These are phyloP conservation scores for Rhodotorula sp. DNA, from an alignment of 1,284 basidiomycete genomes.

Conservation along the genomic window DNA sequence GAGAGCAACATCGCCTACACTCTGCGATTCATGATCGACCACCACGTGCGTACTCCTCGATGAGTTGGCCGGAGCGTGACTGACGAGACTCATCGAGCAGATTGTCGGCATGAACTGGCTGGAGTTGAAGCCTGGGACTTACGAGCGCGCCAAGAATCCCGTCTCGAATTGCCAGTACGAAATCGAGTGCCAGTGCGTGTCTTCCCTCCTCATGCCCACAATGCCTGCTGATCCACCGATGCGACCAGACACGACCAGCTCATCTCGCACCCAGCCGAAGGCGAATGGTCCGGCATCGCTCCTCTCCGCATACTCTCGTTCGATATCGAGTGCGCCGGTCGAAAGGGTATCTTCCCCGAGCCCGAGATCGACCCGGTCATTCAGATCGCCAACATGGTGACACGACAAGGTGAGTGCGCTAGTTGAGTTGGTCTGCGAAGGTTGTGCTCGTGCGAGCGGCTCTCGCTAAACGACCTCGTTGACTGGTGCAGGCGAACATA, in stretches of 20 bases:
- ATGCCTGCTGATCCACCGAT: constrained; percentile 1
- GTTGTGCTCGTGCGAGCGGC: neutral
- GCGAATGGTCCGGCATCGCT: constrained; percentile 82
- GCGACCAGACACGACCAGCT: constrained; percentile 76
- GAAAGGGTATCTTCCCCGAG: constrained; percentile 94
- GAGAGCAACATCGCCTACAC: constrained; percentile 89
- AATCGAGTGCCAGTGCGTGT: constrained; percentile 65
- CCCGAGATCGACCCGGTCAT: constrained; percentile 84
- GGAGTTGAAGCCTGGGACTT: constrained; percentile 77
- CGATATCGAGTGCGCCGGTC: constrained; percentile 94
- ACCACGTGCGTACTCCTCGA: constrained; percentile 50
- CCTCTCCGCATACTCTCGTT: constrained; percentile 89
- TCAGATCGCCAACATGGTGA: constrained; percentile 97
- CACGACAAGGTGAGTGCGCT: constrained; percentile 69
- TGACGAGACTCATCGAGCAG: constrained; percentile 50
- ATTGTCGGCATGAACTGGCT: constrained; percentile 98
- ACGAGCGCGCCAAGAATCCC: constrained; percentile 53
- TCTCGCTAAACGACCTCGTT: neutral
- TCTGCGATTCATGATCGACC: constrained; percentile 94
- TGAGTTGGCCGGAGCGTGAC: neutral
- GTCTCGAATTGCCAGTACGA: constrained; percentile 84
- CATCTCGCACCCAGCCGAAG: constrained; percentile 68
- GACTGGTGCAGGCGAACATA: constrained; percentile 67
- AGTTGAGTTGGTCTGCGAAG: neutral
- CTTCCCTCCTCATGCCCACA: neutral